Percentiles rank a stretch among this genome's conserved stretches.
These are phyloP conservation scores for Botryotinia globosa DNA, from an alignment of 2,329 filamentous ascomycete genomes.

Conservation along the genomic window DNA sequence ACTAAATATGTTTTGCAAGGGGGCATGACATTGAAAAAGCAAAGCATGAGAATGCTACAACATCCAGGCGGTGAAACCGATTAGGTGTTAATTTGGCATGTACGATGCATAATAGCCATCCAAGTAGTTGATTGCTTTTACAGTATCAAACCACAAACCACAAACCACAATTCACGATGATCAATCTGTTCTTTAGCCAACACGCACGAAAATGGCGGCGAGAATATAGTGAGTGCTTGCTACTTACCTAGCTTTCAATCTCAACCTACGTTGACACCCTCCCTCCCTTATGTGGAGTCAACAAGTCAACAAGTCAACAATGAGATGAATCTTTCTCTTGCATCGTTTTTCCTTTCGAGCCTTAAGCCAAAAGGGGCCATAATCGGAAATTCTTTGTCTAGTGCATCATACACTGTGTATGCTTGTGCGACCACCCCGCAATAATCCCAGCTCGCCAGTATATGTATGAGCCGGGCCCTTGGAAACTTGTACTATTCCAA, in stretches of 20 bases:
- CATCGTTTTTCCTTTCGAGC: not conserved
- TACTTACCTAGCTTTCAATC: not conserved
- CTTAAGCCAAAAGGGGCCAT: not conserved
- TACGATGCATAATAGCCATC: not conserved
- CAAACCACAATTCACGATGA: not conserved
- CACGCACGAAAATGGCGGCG: slow-evolving; percentile 8
- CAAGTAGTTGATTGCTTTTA: not conserved
- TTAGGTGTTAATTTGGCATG: not conserved
- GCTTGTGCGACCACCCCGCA: slow-evolving; percentile 21
- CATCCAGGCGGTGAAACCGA: slow-evolving; percentile 1
- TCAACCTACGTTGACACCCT: not conserved
- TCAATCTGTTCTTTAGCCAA: not conserved
- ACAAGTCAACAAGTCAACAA: not conserved
- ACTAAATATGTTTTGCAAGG: slow-evolving; percentile 9
- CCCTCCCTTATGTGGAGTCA: not conserved
- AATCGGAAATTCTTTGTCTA: not conserved
- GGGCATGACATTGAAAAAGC: slow-evolving; percentile 13
- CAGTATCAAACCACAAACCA: slow-evolving; percentile 3
- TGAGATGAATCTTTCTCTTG: not conserved
- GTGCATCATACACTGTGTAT: not conserved
- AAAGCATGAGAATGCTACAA: slow-evolving; percentile 1
- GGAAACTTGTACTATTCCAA: slow-evolving; percentile 10
- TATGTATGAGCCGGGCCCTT: slow-evolving; percentile 21
- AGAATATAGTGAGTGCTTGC: not conserved
- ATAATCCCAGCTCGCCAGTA: slow-evolving; percentile 18